These are phyloP conservation scores for Haplosporangium sp. DNA, from an alignment of 371 early-diverging fungal species.

Conservation along the genomic window DNA sequence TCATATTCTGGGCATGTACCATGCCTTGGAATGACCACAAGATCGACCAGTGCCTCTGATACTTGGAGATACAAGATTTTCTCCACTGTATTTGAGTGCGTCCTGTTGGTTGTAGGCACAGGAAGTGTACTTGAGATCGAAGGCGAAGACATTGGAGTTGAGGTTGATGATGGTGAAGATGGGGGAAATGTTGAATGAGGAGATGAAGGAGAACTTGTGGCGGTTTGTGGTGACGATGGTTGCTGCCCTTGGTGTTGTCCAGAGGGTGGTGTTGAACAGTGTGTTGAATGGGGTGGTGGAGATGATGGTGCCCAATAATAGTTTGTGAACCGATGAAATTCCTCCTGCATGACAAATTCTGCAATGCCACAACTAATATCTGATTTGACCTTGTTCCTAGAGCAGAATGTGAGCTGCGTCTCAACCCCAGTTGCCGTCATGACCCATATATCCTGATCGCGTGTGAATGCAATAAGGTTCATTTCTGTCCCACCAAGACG, in stretches of 20 bases:
- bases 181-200: slow-evolving; percentile 7
- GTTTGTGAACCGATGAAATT: slow-evolving; percentile 78
- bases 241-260: background rate
- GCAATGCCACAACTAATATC: slow-evolving; percentile 71
- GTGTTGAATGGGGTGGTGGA: background rate
- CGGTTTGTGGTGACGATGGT: background rate
- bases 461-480: slow-evolving; percentile 70
- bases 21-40: slow-evolving; percentile 65
- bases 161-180: slow-evolving; percentile 13
- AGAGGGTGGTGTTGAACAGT: slow-evolving; percentile 2
- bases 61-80: slow-evolving; percentile 75
- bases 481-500: slow-evolving; percentile 68
- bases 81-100: slow-evolving; percentile 30
- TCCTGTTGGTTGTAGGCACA: slow-evolving; percentile 3
- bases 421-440: slow-evolving; percentile 68
- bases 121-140: slow-evolving; percentile 12
- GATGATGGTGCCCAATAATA: slow-evolving; percentile 68
- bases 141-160: slow-evolving; percentile 7
- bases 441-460: slow-evolving; percentile 77
- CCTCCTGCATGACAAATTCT: slow-evolving; percentile 87
- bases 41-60: slow-evolving; percentile 71
- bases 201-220: slow-evolving; percentile 2
- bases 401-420: slow-evolving; percentile 71
- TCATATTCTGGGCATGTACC: slow-evolving; percentile 60
- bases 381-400: slow-evolving; percentile 53